Evolutionary conservation across 305 asterid genomes (phyloP).

Genomic region (Lippia alba): DNA sequence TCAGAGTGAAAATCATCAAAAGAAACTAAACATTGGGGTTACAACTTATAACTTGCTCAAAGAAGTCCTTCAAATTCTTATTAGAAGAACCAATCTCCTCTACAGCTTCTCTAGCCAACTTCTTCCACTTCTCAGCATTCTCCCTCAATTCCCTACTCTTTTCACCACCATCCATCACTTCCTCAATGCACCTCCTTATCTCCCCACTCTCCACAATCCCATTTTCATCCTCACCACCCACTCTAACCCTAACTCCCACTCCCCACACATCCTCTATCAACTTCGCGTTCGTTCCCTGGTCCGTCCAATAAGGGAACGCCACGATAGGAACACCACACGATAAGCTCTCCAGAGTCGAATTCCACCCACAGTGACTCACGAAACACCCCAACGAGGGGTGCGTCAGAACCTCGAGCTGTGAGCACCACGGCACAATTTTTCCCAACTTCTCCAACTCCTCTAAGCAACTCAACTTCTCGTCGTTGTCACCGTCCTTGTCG

Average conservation of each 20-base stretch:
- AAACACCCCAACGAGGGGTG: constrained; percentile 55
- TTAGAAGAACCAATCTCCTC: constrained; percentile 47
- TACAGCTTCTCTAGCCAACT: constrained; percentile 47
- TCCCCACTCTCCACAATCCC: constrained; percentile 47
- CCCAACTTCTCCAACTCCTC: constrained; percentile 45
- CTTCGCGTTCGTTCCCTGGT: constrained; percentile 60
- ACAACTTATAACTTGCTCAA: constrained; percentile 26
- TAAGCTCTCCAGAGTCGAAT: constrained; percentile 53
- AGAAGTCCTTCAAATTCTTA: constrained; percentile 42
- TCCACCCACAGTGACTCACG: constrained; percentile 59
- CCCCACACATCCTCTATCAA: constrained; percentile 51
- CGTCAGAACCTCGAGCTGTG: constrained; percentile 52
- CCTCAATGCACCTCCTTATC: constrained; percentile 42
- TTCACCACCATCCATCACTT: constrained; percentile 52
- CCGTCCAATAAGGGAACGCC: constrained; percentile 57
- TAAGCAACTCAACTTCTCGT: constrained; percentile 34
- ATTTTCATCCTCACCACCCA: constrained; percentile 31
- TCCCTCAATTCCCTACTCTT: constrained; percentile 37
- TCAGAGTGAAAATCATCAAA: not conserved
- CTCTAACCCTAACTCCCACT: constrained; percentile 42
- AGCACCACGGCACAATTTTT: constrained; percentile 54
- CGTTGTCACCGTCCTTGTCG: constrained; percentile 20
- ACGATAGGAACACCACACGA: constrained; percentile 46
- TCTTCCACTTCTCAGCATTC: constrained; percentile 48
- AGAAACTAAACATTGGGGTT: not conserved